These are phyloP conservation scores for Cercospora canescens DNA, from an alignment of 2,329 filamentous ascomycete species.

Conservation along the genomic window DNA sequence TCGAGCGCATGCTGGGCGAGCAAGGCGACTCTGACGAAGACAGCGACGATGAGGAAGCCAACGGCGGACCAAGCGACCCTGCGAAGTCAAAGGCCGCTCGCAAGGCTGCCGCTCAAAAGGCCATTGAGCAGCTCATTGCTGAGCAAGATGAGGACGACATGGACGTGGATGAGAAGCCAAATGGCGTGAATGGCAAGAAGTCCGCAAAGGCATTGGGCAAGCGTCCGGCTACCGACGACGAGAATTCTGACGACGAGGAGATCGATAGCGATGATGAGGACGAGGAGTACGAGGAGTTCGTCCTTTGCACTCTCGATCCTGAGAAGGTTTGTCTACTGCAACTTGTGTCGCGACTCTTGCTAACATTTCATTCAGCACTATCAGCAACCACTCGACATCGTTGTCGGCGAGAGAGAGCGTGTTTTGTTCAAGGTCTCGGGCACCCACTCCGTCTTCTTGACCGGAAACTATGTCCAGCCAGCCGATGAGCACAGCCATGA, in stretches of 20 bases:
- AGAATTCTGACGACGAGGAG: constrained; percentile 50
- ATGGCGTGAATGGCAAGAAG: constrained; percentile 66
- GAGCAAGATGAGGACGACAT: constrained; percentile 62
- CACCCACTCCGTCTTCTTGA: constrained; percentile 87
- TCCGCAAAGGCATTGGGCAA: constrained; percentile 69
- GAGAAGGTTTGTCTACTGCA: constrained; percentile 66
- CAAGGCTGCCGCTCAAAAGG: constrained; percentile 73
- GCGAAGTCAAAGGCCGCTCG: constrained; percentile 85
- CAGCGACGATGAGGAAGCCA: constrained; percentile 70
- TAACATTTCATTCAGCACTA: constrained; percentile 66
- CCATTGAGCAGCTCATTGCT: constrained; percentile 68
- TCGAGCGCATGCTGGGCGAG: constrained; percentile 52
- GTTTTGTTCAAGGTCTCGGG: constrained; percentile 91
- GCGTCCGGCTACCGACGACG: constrained; percentile 54
- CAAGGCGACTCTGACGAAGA: constrained; percentile 58
- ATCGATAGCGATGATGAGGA: constrained; percentile 62
- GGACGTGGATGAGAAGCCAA: constrained; percentile 64
- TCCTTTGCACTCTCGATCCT: constrained; percentile 93
- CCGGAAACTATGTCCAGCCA: constrained; percentile 89
- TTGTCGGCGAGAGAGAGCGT: constrained; percentile 81
- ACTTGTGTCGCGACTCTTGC: constrained; percentile 14
- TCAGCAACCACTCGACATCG: constrained; percentile 94
- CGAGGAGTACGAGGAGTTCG: constrained; percentile 79
- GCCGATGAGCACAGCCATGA: constrained; percentile 60
- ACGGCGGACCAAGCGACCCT: constrained; percentile 89